These are phyloP conservation scores for Globisporangium alternatum DNA, from an alignment of 352 stramenopile genomes.

Conservation along the genomic window DNA sequence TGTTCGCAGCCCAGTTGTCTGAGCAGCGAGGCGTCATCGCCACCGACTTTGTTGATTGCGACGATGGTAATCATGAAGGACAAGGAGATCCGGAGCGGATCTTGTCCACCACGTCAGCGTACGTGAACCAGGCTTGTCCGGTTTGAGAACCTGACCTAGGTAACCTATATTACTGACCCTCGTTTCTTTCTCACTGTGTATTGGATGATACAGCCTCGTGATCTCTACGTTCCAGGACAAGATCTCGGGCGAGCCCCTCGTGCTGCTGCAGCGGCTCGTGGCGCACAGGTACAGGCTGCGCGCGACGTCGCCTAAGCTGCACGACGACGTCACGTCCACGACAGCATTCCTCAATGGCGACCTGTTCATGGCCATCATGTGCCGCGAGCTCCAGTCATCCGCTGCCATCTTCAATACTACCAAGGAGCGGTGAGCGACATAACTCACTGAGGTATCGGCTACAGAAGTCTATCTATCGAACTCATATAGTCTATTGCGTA, in stretches of 20 bases:
- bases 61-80: slow-evolving; percentile 20
- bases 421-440: too few species aligned
- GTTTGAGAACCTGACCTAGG: not conserved
- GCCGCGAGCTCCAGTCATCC: slow-evolving; percentile 14
- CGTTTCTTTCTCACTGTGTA: not conserved
- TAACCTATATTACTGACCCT: not conserved
- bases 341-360: slow-evolving; percentile 51
- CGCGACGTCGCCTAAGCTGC: slow-evolving; percentile 37
- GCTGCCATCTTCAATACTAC: too few species aligned
- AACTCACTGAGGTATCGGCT: not conserved
- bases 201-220: slow-evolving; percentile 1
- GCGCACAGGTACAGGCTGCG: slow-evolving; percentile 47
- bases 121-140: slow-evolving; percentile 19
- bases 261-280: slow-evolving; percentile 45
- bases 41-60: slow-evolving; percentile 41
- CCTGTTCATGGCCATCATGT: slow-evolving; percentile 54
- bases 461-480: not conserved
- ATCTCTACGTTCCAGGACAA: slow-evolving; percentile 22
- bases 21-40: slow-evolving; percentile 34
- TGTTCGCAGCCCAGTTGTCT: slow-evolving; percentile 26
- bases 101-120: slow-evolving; percentile 25
- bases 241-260: slow-evolving; percentile 26
- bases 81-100: not conserved
- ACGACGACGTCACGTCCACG: slow-evolving; percentile 43
- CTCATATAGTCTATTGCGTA: not conserved